Evolutionary conservation across 2,329 filamentous ascomycete genomes (phyloP).

Genomic region (Phyllosticta citriasiana): DNA sequence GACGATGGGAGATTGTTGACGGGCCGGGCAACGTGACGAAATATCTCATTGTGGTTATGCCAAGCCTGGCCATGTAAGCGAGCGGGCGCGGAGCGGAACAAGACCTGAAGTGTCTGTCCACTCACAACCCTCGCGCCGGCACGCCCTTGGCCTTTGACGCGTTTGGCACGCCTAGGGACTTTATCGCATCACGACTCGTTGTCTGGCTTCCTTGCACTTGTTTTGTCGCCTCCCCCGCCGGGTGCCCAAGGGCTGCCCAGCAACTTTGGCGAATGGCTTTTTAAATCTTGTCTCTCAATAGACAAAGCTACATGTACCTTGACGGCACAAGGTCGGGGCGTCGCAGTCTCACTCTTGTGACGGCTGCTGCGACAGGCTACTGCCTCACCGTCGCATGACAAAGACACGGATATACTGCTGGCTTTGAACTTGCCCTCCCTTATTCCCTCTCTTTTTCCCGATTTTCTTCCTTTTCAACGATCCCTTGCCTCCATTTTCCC

Average conservation of each 20-base stretch:
- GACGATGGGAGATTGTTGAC: slow-evolving; percentile 5
- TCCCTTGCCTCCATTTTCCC: not conserved
- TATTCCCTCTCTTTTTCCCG: not conserved
- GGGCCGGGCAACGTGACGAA: slow-evolving; percentile 2
- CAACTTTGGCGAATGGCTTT: not conserved
- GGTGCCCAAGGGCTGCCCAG: not conserved
- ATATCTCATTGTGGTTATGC: slow-evolving; percentile 11
- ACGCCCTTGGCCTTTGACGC: not conserved
- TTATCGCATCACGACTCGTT: not conserved
- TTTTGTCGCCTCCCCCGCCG: slow-evolving; percentile 3
- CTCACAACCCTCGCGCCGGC: not conserved
- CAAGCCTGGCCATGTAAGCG: slow-evolving; percentile 8
- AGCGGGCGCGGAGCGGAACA: slow-evolving; percentile 1
- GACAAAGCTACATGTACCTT: slow-evolving; percentile 8
- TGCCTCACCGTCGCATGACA: not conserved
- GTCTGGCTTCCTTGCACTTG: not conserved
- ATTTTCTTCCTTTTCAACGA: not conserved
- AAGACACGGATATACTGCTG: not conserved
- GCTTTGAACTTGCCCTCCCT: not conserved
- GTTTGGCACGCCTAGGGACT: not conserved
- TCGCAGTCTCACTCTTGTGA: not conserved
- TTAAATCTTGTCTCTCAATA: not conserved
- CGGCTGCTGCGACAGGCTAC: not conserved
- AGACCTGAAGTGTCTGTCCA: not conserved
- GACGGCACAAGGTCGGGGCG: slow-evolving; percentile 7